Evolutionary conservation across 257 asterid species (phyloP), one percentile per base, ranked within the genome.

Genomic region (Scutellaria barbata): DNA sequence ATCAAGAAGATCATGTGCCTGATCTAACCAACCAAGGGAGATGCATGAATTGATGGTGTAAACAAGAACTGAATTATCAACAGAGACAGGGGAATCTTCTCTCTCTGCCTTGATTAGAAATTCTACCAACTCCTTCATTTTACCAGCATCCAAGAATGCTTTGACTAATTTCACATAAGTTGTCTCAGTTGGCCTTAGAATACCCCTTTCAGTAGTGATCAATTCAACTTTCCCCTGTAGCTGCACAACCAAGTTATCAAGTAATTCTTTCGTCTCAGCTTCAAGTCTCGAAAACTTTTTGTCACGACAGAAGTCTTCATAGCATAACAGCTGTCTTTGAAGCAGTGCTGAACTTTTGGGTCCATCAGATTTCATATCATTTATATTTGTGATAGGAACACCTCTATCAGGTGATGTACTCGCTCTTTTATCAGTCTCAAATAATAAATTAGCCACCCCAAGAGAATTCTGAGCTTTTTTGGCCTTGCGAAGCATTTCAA

Each of bases 1-100:
- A 71, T 94, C 97, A 0, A 94, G 92, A 79, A 94, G 85, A 81
- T 94, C 97, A 30, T 94, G 94, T 17, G 97, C 99, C 64, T 79
- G 88, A 69, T 91, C 96, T 72, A 94, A 80, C 87, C 90, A 73
- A 54, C 93, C 92, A 20, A 94, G 93, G 17, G 95, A 85, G 76
- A 91, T 89, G 87, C 99, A 94, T 4, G 96, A 73, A 71, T 89
- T 81, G 77, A 89, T 88, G 72, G 81, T 90, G 48, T 84, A 79
- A 56, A 86, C 79, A 80, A 89, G 80, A 66, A 82, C 71, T 52
- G 97, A 86, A 79, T 56, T 81, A 75, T 91, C 97, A 45, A 76
- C 74, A 61, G 96, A 89, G 73, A 82, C 79, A n/a, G 87, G 90
- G 68, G 87, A 80, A 74, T 86, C 89, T 82, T 89, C 91, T 76